Percentiles rank a stretch among this genome's conserved stretches.
phyloP scores from a whole-genome alignment of 2,329 filamentous ascomycete genomes.

The Paraphoma chrysanthemicola region DNA sequence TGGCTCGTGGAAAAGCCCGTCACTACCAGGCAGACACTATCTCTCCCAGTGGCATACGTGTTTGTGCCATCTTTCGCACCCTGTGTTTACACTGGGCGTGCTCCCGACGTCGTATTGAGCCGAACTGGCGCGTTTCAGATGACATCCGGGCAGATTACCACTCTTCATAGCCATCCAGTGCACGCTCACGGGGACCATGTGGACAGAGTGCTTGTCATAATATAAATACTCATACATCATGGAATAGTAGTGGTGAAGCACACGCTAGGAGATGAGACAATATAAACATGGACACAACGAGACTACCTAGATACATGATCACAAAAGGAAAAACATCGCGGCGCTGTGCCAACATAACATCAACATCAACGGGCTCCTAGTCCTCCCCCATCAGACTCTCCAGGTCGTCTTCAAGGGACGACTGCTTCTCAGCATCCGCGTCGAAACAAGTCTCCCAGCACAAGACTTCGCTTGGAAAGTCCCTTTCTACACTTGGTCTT shows the following conservation, averaged over 20 bases:
- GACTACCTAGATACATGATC: not conserved
- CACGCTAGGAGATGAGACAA: conserved; percentile 3
- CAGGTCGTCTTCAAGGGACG: conserved; percentile 16
- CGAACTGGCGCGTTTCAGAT: not conserved
- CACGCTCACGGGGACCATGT: not conserved
- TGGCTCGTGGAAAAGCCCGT: too few relatives aligned
- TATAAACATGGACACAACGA: not conserved
- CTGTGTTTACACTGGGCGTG: not conserved
- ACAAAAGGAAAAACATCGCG: not conserved
- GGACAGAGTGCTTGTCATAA: not conserved
- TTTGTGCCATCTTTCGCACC: too few relatives aligned
- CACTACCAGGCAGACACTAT: too few relatives aligned
- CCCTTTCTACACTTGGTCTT: conserved; percentile 52
- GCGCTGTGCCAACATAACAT: conserved; percentile 5
- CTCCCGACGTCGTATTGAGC: not conserved
- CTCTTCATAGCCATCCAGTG: not conserved
- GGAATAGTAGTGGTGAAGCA: not conserved
- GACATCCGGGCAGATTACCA: not conserved
- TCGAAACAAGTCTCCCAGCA: conserved; percentile 58
- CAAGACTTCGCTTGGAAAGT: conserved; percentile 51
- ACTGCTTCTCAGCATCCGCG: conserved; percentile 42
- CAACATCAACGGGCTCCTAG: conserved; percentile 7
- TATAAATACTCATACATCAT: conserved; percentile 3
- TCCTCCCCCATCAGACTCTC: conserved; percentile 16
- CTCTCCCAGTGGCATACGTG: too few relatives aligned